Evolutionary conservation across 805 yeast species (phyloP).

Genomic region (Vanderwaltozyma polyspora): DNA sequence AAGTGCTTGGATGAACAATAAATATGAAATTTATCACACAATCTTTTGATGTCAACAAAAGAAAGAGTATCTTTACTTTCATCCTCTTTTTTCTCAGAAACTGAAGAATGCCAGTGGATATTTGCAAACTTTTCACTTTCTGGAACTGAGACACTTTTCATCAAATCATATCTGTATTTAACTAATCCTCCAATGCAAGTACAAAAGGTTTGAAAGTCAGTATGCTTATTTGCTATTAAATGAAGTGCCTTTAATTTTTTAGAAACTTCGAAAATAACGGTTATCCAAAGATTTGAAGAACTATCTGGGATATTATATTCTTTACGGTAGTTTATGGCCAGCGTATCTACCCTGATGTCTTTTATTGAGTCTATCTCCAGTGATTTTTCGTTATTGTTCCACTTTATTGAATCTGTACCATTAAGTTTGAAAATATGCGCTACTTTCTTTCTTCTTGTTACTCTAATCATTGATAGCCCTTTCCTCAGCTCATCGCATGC

Average conservation of each 20-base stretch:
- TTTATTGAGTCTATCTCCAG: slow-evolving; percentile 25
- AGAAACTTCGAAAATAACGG: slow-evolving; percentile 57
- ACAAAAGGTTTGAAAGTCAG: slow-evolving; percentile 44
- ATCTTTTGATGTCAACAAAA: slow-evolving; percentile 56
- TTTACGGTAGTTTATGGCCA: slow-evolving; percentile 78
- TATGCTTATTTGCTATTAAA: slow-evolving; percentile 47
- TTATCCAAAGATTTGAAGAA: slow-evolving; percentile 61
- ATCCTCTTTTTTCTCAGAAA: slow-evolving; percentile 27
- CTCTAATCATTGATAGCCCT: slow-evolving; percentile 19
- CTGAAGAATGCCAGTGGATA: slow-evolving; percentile 50
- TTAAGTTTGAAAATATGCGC: slow-evolving; percentile 14
- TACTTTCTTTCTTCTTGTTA: slow-evolving; percentile 23
- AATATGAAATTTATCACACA: slow-evolving; percentile 60
- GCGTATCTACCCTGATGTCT: slow-evolving; percentile 39
- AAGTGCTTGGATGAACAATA: slow-evolving; percentile 46
- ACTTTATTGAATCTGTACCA: slow-evolving; percentile 13
- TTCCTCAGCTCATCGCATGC: slow-evolving; percentile 8
- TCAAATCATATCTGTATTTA: slow-evolving; percentile 46
- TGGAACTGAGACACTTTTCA: slow-evolving; percentile 52
- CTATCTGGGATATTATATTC: slow-evolving; percentile 67
- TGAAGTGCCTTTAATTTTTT: slow-evolving; percentile 71
- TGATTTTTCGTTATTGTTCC: slow-evolving; percentile 22
- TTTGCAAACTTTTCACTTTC: slow-evolving; percentile 47
- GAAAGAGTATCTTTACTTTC: slow-evolving; percentile 32
- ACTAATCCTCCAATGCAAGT: slow-evolving; percentile 45